These are phyloP conservation scores for Phytopythium mirpurense DNA, from an alignment of 352 stramenopile species.

Conservation along the genomic window DNA sequence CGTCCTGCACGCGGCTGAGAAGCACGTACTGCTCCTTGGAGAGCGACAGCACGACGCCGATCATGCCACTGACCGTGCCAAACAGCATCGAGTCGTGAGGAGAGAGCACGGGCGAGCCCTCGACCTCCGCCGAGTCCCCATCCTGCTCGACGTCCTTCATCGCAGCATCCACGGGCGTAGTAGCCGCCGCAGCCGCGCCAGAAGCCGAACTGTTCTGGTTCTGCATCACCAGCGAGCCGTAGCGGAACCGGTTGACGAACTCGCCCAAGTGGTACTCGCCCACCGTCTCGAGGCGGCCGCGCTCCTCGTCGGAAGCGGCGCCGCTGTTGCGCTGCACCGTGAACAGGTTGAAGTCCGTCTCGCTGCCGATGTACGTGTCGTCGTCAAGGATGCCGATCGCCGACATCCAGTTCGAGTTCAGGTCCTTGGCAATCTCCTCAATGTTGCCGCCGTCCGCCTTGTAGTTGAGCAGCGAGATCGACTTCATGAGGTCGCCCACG, in stretches of 20 bases:
- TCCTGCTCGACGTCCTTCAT: slow-evolving; percentile 49
- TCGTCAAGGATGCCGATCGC: slow-evolving; percentile 92
- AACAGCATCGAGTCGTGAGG: slow-evolving; percentile 82
- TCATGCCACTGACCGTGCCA: slow-evolving; percentile 94
- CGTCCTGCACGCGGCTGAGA: slow-evolving; percentile 85
- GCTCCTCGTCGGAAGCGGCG: slow-evolving; percentile 90
- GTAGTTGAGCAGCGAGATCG: slow-evolving; percentile 94
- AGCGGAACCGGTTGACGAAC: slow-evolving; percentile 95
- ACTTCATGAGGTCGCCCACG: slow-evolving; percentile 97
- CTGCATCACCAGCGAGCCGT: slow-evolving; percentile 95
- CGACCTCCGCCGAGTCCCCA: neutral
- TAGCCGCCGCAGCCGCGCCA: neutral
- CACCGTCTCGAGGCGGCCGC: slow-evolving; percentile 88
- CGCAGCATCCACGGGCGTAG: slow-evolving; percentile 12
- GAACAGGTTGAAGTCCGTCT: slow-evolving; percentile 96
- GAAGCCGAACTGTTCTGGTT: slow-evolving; percentile 25
- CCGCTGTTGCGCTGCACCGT: slow-evolving; percentile 91
- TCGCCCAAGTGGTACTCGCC: slow-evolving; percentile 95
- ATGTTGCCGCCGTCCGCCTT: slow-evolving; percentile 88
- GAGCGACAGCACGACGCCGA: slow-evolving; percentile 91
- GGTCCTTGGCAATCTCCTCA: slow-evolving; percentile 95
- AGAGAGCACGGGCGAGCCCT: neutral
- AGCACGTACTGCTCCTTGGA: slow-evolving; percentile 91
- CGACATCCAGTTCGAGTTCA: slow-evolving; percentile 97
- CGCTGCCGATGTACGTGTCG: slow-evolving; percentile 93